phyloP scores from a whole-genome alignment of 495 filamentous ascomycete species.

The Rostrohypoxylon terebratum region DNA sequence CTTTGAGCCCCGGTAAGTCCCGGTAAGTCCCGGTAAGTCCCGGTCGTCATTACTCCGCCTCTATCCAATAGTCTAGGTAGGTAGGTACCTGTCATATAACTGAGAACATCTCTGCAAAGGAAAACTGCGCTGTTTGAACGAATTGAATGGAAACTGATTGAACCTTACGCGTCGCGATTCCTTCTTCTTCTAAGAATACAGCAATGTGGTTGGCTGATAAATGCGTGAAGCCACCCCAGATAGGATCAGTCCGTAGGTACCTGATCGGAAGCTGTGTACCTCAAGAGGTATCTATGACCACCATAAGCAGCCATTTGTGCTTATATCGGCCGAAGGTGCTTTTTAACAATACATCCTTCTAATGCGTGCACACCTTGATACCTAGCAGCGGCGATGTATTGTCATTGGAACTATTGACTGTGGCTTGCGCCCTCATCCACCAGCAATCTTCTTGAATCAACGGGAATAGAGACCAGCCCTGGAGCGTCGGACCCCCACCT shows the following conservation, averaged over 20 bases:
- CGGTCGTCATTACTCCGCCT: background rate
- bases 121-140: background rate
- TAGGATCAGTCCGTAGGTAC: constrained; percentile 32
- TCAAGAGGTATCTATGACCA: constrained; percentile 58
- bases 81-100: no score
- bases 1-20: no score
- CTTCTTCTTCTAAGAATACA: constrained; percentile 18
- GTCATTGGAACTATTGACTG: constrained; percentile 1
- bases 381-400: constrained; percentile 40
- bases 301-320: constrained; percentile 35
- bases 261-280: constrained; percentile 66
- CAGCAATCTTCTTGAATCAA: background rate
- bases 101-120: background rate
- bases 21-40: no score
- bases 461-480: no score
- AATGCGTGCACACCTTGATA: constrained; percentile 44
- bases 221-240: constrained; percentile 22
- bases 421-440: constrained; percentile 13
- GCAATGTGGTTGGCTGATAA: constrained; percentile 33
- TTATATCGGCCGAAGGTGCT: constrained; percentile 31
- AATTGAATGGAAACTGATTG: background rate
- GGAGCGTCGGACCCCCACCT: background rate
- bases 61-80: background rate
- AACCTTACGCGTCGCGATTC: background rate
- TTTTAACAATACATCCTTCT: constrained; percentile 57